Evolutionary conservation across 257 asterid species (phyloP).

Genomic region (Pogostemon cablin): DNA sequence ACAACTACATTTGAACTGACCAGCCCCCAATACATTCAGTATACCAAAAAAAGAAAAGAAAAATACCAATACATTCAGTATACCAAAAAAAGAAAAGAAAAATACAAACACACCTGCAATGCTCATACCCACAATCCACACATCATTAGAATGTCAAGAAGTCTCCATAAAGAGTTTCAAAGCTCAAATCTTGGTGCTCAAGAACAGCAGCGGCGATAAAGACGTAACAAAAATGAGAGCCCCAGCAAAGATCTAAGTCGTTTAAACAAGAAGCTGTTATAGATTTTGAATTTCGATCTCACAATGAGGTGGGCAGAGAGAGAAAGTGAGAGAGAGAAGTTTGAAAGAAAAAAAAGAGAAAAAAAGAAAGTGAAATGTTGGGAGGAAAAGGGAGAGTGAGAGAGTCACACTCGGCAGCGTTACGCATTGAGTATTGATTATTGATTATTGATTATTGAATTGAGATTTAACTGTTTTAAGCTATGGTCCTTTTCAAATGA

Average conservation of each 20-base stretch:
- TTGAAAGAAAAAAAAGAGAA: conserved; percentile 27
- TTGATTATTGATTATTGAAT: background rate
- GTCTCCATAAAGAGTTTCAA: conserved; percentile 13
- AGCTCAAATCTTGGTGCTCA: background rate
- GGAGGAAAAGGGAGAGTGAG: conserved; percentile 28
- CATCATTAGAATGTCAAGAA: conserved; percentile 25
- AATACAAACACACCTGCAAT: conserved; percentile 45
- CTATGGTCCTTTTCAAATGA: conserved; percentile 22
- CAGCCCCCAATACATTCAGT: conserved; percentile 4
- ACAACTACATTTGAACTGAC: conserved; percentile 31
- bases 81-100: background rate
- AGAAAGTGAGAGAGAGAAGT: conserved; percentile 22
- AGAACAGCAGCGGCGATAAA: conserved; percentile 15
- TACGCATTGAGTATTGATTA: conserved; percentile 26
- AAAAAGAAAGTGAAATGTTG: conserved; percentile 17
- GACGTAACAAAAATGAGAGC: background rate
- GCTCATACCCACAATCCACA: conserved; percentile 34
- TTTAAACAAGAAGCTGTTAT: conserved; percentile 31
- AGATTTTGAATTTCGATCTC: conserved; percentile 46
- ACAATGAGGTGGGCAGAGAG: conserved; percentile 20
- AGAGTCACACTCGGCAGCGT: conserved; percentile 29
- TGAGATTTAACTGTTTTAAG: background rate
- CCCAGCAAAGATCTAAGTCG: conserved; percentile 39
- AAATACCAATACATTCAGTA: conserved; percentile 26
- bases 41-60: background rate